Evolutionary conservation across 2,329 filamentous ascomycete genomes (phyloP), one percentile per base, ranked within the genome.

Genomic region (Scedosporium dehoogii): DNA sequence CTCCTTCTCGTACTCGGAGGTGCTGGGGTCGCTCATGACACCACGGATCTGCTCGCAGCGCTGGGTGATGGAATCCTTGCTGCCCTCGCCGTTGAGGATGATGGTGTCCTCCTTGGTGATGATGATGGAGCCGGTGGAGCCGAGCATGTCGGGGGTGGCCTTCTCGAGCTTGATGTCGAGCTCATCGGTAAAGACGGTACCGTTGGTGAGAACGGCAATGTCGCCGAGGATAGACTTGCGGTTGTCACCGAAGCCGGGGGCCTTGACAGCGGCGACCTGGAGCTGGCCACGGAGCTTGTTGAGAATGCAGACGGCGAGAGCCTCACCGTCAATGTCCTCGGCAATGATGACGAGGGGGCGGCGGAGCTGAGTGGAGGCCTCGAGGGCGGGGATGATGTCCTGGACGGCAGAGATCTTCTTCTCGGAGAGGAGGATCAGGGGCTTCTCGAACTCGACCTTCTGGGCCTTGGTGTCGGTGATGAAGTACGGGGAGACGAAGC

Each of bases 21-120:
- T 99, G 70, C 85, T 88, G 68, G 93, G 89, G 81, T 99, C 94
- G 66, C 82, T 84, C 82, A 97, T 96, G 78, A 97, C 92, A 69
- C 93, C 92, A 70, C 94, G 92, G 79, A 99, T 99, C 84, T 99
- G 94, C 81, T 99, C 94, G 80, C 94, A 97, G 75, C 94, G 90
- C 84, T 97, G 92, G 67, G 90, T 79, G 72, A 99, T 96, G 68
- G 84, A 77, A 73, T 99, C 94, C 85, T 97, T 97, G 87, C 81
- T 89, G 67, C 94, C 94, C 73, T 96, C 92, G 63, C 94, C 94
- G 78, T 99, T 99, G 66, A 99, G 86, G 73, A 99, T 87, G 77
- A 99, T 97, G 70, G 94, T 99, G 79, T 99, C 94, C 81, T 99
- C 94, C 86, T 99, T 99, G 76, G 94, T 99, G 80, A 99, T 97